Conservation (phyloP, 75 land plant species). For the Azolla pinnata region DNA sequence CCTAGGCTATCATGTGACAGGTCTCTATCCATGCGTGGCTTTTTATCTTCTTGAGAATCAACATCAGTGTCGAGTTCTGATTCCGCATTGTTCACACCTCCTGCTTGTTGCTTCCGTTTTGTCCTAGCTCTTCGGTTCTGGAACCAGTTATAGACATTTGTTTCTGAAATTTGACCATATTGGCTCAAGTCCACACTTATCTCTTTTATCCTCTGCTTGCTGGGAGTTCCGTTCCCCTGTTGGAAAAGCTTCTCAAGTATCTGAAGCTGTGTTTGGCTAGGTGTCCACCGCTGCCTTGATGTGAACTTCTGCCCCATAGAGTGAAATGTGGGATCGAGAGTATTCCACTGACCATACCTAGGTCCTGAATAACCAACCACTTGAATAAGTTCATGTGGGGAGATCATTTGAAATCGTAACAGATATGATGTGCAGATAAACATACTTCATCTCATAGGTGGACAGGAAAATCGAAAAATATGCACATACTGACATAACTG, state of each 20-base stretch:
- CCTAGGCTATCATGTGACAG: neutral
- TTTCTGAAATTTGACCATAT: constrained; percentile 72
- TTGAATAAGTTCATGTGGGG: too few relatives aligned
- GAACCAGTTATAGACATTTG: constrained; percentile 95
- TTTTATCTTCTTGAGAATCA: constrained; percentile 40
- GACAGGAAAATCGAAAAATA: too few relatives aligned
- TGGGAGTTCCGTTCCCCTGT: constrained; percentile 79
- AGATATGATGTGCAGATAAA: too few relatives aligned
- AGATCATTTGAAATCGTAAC: too few relatives aligned
- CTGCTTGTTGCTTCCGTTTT: constrained; percentile 58
- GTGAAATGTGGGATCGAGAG: constrained; percentile 42
- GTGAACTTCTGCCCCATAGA: constrained; percentile 42
- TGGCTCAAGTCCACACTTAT: constrained; percentile 59
- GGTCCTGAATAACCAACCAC: too few relatives aligned
- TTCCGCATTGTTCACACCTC: constrained; percentile 23
- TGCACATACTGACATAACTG: too few relatives aligned
- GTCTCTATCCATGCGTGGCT: constrained; percentile 24
- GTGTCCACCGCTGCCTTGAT: constrained; percentile 77
- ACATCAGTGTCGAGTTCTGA: constrained; percentile 50
- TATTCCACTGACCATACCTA: constrained; percentile 2
- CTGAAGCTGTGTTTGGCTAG: constrained; percentile 69
- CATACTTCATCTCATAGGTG: too few relatives aligned
- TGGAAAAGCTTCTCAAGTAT: constrained; percentile 68
- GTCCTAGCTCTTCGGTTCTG: constrained; percentile 86
- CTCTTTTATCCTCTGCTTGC: constrained; percentile 76